Base-by-base conservation (phyloP, 2,329 filamentous ascomycete species). In the Diaporthe sp. region DNA sequence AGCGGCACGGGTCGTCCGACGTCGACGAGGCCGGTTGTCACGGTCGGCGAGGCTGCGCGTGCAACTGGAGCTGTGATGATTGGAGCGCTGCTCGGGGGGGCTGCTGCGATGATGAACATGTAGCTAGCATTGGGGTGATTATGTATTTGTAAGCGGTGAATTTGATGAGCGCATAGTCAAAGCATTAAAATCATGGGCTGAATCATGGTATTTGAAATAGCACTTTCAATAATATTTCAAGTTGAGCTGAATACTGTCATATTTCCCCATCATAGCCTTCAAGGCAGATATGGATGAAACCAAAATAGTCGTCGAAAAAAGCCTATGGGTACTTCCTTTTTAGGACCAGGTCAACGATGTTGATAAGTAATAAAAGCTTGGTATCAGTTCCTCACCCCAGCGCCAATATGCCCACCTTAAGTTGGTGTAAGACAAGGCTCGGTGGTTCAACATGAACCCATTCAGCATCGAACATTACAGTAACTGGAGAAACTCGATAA, bases 211-310 rank as follows among this genome's bases (percentile, higher is more conserved):
- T 8, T 8, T 7, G 17, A 10, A n/a, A n/a, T 8, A 25, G 25
- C 38, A 50, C 38, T 50, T 22, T n/a, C 71, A 50, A 73, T 45
- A 61, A 57, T 76, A 73, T n/a, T 73, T 57, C 38, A 72, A 66
- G 6, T 12, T 17, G 25, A 12, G 1, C 47, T 47, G 3, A 0
- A 22, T n/a, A 9, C 7, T 60, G 8, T 25, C 10, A n/a, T 38
- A 10, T 17, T 15, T 15, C 15, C 12, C n/a, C 13, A 54, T 13
- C 12, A 54, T 17, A 8, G 9, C 12, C 25, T 28, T n/a, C 50
- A 6, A 2, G 13, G 25, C 4, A 17, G 25, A 8, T 2, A 30
- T 15, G 4, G 1, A 30, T 54, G 8, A 0, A 9, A 17, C 12
- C 13, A 3, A 45, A 17, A 6, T 17, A 45, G 42, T 45, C 42